Evolutionary conservation across 768 basidiomycete species (phyloP).

Genomic region (Phlegmacium glaucopus): DNA sequence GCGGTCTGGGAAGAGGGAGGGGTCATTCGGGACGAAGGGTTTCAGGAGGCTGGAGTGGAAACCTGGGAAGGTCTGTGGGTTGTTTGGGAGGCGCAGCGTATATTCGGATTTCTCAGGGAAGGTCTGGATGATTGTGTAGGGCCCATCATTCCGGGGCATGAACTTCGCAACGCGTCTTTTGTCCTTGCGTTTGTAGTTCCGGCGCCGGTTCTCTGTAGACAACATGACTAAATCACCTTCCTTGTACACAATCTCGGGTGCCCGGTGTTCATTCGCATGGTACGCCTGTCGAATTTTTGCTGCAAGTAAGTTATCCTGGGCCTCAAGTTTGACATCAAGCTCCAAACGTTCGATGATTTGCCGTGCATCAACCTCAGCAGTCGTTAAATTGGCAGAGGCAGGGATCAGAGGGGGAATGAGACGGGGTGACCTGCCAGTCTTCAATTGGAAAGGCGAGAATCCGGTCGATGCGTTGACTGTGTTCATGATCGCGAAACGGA

Average conservation of each 20-base stretch:
- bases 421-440: conserved; percentile 15
- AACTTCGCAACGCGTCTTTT: conserved; percentile 36
- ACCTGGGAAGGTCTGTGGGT: conserved; percentile 17
- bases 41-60: conserved; percentile 33
- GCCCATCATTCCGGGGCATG: conserved; percentile 34
- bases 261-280: conserved; percentile 26
- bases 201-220: conserved; percentile 26
- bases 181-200: conserved; percentile 26
- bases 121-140: conserved; percentile 2
- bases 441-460: conserved; percentile 30
- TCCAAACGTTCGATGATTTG: not conserved
- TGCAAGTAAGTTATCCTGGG: conserved; percentile 25
- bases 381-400: not conserved
- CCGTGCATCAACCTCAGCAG: conserved; percentile 3
- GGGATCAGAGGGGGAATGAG: conserved; percentile 23
- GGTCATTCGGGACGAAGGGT: conserved; percentile 26
- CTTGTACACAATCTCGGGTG: conserved; percentile 16
- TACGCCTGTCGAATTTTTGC: conserved; percentile 25
- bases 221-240: conserved; percentile 35
- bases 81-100: conserved; percentile 27
- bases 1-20: conserved; percentile 22
- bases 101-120: conserved; percentile 24
- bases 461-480: conserved; percentile 28
- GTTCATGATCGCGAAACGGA: conserved; percentile 34
- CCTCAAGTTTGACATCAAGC: conserved; percentile 15